These are phyloP conservation scores for Zymoseptoria brevis DNA, from an alignment of 2,329 filamentous ascomycete genomes.

Conservation along the genomic window DNA sequence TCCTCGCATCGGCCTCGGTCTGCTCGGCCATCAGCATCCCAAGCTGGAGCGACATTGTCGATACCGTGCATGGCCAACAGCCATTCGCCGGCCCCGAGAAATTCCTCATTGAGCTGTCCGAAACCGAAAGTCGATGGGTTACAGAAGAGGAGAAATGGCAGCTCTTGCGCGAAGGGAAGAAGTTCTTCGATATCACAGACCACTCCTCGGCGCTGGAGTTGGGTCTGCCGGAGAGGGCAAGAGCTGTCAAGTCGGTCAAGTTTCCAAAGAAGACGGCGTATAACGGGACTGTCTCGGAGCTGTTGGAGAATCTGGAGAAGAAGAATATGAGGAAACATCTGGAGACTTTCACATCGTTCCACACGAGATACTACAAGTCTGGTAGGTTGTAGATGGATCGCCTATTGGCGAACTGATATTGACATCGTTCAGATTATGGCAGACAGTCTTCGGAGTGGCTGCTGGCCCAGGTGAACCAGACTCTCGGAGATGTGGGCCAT, in stretches of 20 bases:
- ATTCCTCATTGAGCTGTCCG: slow-evolving; percentile 76
- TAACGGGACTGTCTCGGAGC: slow-evolving; percentile 56
- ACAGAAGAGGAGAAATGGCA: slow-evolving; percentile 95
- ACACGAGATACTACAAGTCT: slow-evolving; percentile 73
- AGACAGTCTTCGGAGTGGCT: slow-evolving; percentile 84
- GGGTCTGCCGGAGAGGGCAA: neutral
- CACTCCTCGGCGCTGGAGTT: slow-evolving; percentile 43
- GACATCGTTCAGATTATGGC: slow-evolving; percentile 54
- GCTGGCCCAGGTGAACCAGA: slow-evolving; percentile 62
- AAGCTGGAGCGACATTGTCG: slow-evolving; percentile 13
- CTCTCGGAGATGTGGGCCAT: slow-evolving; percentile 67
- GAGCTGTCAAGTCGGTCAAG: slow-evolving; percentile 38
- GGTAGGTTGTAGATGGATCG: neutral
- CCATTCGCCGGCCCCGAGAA: slow-evolving; percentile 37
- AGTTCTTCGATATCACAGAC: slow-evolving; percentile 92
- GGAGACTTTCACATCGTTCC: slow-evolving; percentile 68
- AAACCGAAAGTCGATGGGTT: slow-evolving; percentile 75
- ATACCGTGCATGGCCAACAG: slow-evolving; percentile 20
- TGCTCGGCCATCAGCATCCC: slow-evolving; percentile 19
- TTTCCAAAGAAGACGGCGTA: slow-evolving; percentile 62
- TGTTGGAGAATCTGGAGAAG: slow-evolving; percentile 65
- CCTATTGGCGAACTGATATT: neutral
- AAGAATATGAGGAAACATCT: slow-evolving; percentile 69
- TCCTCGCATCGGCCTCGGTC: slow-evolving; percentile 16
- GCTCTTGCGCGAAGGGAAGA: slow-evolving; percentile 68